Evolutionary conservation across 106 monocot genomes (phyloP).

Genomic region (Apostasia ramifera): DNA sequence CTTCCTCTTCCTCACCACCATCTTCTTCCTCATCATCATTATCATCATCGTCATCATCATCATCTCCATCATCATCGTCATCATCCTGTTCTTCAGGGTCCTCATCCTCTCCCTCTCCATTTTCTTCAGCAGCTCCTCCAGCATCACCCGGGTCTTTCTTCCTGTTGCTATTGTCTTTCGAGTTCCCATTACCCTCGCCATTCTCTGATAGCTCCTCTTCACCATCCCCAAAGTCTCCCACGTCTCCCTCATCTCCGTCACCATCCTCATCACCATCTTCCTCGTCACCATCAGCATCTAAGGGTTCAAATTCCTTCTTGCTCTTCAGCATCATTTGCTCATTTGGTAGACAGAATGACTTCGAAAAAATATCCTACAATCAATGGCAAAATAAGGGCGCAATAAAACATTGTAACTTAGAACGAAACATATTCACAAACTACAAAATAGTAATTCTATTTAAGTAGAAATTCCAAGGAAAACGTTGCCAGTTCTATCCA

Average conservation of each 20-base stretch:
- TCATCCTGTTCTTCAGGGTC: constrained; percentile 2
- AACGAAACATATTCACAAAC: no score
- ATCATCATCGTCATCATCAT: constrained; percentile 5
- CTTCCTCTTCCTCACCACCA: neutral
- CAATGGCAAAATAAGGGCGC: neutral
- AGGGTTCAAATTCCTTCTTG: constrained; percentile 1
- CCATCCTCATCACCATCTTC: neutral
- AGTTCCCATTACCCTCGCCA: constrained; percentile 1
- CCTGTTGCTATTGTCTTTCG: neutral
- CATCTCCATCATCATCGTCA: constrained; percentile 1
- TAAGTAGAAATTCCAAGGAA: no score
- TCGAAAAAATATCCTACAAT: neutral
- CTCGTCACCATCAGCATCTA: constrained; percentile 1
- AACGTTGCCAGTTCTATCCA: no score
- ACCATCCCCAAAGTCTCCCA: neutral
- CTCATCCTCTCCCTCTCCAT: constrained; percentile 3
- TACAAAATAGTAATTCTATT: no score
- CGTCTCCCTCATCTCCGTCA: neutral
- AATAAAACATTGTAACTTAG: no score
- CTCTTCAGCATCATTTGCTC: neutral
- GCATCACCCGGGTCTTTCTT: neutral
- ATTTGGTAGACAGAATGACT: neutral
- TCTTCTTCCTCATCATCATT: neutral
- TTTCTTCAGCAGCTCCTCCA: constrained; percentile 4
- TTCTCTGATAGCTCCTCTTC: constrained; percentile 2